phyloP scores from a whole-genome alignment of 495 filamentous ascomycete genomes.

The Penicillium goetzii region DNA sequence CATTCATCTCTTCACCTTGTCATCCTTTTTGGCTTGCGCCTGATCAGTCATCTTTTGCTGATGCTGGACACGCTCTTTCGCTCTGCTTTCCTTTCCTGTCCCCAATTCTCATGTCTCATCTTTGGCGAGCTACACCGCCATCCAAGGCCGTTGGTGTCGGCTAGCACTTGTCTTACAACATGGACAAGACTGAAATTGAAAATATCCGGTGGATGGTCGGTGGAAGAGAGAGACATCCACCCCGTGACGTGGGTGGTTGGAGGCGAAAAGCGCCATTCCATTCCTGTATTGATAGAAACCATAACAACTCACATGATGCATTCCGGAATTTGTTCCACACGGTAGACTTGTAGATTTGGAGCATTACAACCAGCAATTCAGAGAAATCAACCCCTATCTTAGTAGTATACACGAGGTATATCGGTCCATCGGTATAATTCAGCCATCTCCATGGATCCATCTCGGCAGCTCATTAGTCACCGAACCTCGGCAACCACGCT shows the following conservation, averaged over 20 bases:
- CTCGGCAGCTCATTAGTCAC: conserved; percentile 1
- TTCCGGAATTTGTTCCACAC: not conserved
- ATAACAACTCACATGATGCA: conserved; percentile 6
- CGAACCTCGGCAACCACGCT: conserved; percentile 4
- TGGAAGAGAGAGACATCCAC: not conserved
- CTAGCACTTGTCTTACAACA: not conserved
- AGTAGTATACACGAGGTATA: not conserved
- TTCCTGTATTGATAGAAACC: conserved; percentile 23
- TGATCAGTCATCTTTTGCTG: conserved; percentile 2
- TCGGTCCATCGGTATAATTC: not conserved
- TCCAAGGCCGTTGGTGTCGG: not conserved
- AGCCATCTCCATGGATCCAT: not conserved
- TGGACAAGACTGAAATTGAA: conserved; percentile 10
- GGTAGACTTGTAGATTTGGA: not conserved
- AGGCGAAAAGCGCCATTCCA: conserved; percentile 15
- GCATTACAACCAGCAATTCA: not conserved
- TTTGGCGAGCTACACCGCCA: not conserved
- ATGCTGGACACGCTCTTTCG: not conserved
- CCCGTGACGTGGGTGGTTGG: conserved; percentile 15
- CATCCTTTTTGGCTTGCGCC: conserved; percentile 1
- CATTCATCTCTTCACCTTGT: conserved; percentile 10
- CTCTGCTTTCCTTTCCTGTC: not conserved
- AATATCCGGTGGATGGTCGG: not conserved
- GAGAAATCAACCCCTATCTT: not conserved
- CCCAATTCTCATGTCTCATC: not conserved